Evolutionary conservation across 2,329 filamentous ascomycete species (phyloP).

Genomic region (Diaporthe ilicicola): DNA sequence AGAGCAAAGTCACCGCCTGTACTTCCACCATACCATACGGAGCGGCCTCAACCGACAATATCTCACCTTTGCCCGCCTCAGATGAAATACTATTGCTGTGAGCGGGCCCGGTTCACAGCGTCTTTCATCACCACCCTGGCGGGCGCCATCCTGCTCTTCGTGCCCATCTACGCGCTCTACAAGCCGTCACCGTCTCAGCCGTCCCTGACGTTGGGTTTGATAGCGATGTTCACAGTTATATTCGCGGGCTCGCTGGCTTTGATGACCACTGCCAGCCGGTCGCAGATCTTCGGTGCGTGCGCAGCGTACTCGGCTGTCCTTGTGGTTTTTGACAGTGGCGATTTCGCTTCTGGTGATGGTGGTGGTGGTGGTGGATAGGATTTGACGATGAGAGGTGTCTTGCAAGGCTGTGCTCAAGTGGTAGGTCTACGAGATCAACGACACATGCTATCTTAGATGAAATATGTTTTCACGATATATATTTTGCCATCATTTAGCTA

Average conservation of each 20-base stretch:
- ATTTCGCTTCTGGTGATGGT: conserved; percentile 12
- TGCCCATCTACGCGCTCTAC: conserved; percentile 25
- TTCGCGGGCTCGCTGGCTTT: conserved; percentile 19
- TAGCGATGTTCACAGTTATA: conserved; percentile 26
- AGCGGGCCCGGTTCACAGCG: not conserved
- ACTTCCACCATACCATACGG: not conserved
- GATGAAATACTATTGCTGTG: not conserved
- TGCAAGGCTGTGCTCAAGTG: too few species aligned
- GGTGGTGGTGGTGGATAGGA: not conserved
- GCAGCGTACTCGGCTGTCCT: conserved; percentile 29
- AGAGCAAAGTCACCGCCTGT: not conserved
- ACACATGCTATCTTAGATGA: too few species aligned
- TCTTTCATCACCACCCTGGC: not conserved
- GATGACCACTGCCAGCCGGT: conserved; percentile 29
- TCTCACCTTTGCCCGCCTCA: not conserved
- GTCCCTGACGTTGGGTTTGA: conserved; percentile 24
- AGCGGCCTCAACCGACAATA: not conserved
- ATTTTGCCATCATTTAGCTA: too few species aligned
- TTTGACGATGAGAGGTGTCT: too few species aligned
- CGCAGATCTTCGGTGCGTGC: conserved; percentile 30
- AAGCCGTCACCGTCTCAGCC: not conserved
- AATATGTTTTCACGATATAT: too few species aligned
- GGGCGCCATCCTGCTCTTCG: conserved; percentile 1
- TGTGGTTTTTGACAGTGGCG: conserved; percentile 27
- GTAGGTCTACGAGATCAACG: too few species aligned